Evolutionary conservation across 768 basidiomycete genomes (phyloP).

Genomic region (Sistotremastrum suecicum): DNA sequence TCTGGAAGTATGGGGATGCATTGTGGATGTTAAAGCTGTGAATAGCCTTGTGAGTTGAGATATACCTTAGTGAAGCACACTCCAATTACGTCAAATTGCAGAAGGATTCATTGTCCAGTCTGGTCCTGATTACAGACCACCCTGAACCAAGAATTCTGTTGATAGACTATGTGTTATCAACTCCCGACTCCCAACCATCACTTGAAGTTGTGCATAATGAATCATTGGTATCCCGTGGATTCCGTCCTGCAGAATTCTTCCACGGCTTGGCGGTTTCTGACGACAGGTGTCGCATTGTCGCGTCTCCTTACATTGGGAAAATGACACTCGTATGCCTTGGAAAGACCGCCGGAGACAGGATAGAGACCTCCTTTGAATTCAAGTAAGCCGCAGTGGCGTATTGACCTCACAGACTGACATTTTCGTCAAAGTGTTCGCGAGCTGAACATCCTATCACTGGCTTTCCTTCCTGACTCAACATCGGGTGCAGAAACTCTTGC

Average conservation of each 20-base stretch:
- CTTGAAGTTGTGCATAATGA: conserved; percentile 1
- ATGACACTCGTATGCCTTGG: conserved; percentile 49
- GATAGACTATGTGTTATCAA: conserved; percentile 32
- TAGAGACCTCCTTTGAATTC: conserved; percentile 10
- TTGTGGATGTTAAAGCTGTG: conserved; percentile 40
- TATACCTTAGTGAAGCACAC: too few relatives aligned
- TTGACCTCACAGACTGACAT: background rate
- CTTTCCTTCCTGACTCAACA: conserved; percentile 36
- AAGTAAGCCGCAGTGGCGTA: conserved; percentile 3
- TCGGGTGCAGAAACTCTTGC: conserved; percentile 36
- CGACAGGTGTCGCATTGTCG: conserved; percentile 43
- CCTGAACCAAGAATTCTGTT: conserved; percentile 63
- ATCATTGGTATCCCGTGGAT: conserved; percentile 35
- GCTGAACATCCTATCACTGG: conserved; percentile 50
- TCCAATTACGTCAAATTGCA: too few relatives aligned
- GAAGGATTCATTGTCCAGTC: conserved; percentile 17
- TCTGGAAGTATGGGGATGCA: conserved; percentile 56
- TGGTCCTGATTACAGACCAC: conserved; percentile 61
- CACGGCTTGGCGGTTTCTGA: conserved; percentile 56
- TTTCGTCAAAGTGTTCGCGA: conserved; percentile 39
- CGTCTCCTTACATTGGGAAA: conserved; percentile 55
- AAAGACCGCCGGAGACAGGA: conserved; percentile 11
- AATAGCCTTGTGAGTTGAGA: conserved; percentile 32
- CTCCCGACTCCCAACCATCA: conserved; percentile 1
- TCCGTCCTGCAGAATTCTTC: conserved; percentile 58